Base-by-base conservation (phyloP, 257 asterid genomes). In the Nicotiana benthamiana region DNA sequence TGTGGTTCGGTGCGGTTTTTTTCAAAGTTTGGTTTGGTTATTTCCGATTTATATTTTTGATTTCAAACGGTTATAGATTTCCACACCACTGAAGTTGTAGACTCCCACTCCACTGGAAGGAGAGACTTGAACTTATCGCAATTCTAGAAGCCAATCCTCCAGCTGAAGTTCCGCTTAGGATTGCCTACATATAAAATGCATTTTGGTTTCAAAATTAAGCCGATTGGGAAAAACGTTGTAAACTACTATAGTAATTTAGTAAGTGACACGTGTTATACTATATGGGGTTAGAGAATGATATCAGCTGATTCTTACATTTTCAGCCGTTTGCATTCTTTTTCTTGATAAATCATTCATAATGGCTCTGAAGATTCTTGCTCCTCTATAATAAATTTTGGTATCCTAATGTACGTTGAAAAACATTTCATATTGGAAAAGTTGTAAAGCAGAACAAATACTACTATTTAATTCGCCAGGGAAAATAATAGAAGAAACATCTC, bases 111-210 rank as follows among this genome's bases (percentile, higher is more conserved):
- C n/a, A n/a, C 3, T 0, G 98, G 97, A 36, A 94, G 77, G 53
- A 90, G 92, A 34, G 92, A 52, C 63, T 72, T 89, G 88, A 94
- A 94, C 9, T 26, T 86, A 79, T 94, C 98, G 27, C 98, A 94
- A 59, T 94, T 86, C 65, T 91, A 89, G 51, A 94, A 4, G 97
- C 61, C 80, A 91, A 87, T 54, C 97, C 98, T 80, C 98, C 98
- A 17, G 98, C 97, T 1, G 98, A 94, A 84, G 97, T 90, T 81
- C 97, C 98, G 4, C 93, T 89, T 3, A 94, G 82, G 79, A 94
- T 79, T 16, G 96, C 98, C 98, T 94, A 77, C 26, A 80, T 46
- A 36, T 36, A 36, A 34, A 6, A 6, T 48, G 52, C 52, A 46
- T 46, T 46, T 46, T 46, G 15, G 52, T 46, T 46, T 46, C 15